These are phyloP conservation scores for Vicia villosa DNA, from an alignment of 306 rosid genomes.

Conservation along the genomic window DNA sequence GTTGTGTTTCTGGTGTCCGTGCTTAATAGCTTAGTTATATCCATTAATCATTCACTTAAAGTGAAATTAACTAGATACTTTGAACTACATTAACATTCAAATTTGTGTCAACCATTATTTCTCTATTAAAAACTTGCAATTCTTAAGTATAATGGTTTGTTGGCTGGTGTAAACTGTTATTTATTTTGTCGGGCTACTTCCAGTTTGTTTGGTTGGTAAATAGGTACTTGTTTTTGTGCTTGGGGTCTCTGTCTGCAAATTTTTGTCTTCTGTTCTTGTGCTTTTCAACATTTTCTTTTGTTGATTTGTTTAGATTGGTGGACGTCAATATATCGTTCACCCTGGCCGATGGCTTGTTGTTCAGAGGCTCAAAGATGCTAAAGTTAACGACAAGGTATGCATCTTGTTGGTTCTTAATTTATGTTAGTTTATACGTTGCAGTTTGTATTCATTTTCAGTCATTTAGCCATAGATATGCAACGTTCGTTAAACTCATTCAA, in stretches of 20 bases:
- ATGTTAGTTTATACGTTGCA: slow-evolving; percentile 28
- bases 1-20: too few relatives aligned
- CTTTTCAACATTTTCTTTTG: slow-evolving; percentile 20
- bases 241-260: not conserved
- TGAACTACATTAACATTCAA: too few relatives aligned
- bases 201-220: slow-evolving; percentile 14
- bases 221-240: not conserved
- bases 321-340: slow-evolving; percentile 88
- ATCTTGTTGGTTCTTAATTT: slow-evolving; percentile 15
- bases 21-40: too few relatives aligned
- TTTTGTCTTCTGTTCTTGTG: slow-evolving; percentile 22
- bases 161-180: slow-evolving; percentile 6
- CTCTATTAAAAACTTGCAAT: not conserved
- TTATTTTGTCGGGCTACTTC: slow-evolving; percentile 3
- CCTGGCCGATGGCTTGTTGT: slow-evolving; percentile 81
- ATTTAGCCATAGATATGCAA: not conserved
- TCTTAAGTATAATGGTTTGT: not conserved
- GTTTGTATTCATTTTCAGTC: not conserved
- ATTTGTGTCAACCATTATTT: too few relatives aligned
- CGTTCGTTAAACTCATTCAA: slow-evolving; percentile 1
- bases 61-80: too few relatives aligned
- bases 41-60: too few relatives aligned
- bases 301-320: slow-evolving; percentile 61
- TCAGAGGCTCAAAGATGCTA: slow-evolving; percentile 88
- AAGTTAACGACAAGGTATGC: slow-evolving; percentile 80